A percentile compares a stretch with the other conserved stretches of the same genome.
Conservation (phyloP, 805 yeast species). For the Candida mattraensis region DNA sequence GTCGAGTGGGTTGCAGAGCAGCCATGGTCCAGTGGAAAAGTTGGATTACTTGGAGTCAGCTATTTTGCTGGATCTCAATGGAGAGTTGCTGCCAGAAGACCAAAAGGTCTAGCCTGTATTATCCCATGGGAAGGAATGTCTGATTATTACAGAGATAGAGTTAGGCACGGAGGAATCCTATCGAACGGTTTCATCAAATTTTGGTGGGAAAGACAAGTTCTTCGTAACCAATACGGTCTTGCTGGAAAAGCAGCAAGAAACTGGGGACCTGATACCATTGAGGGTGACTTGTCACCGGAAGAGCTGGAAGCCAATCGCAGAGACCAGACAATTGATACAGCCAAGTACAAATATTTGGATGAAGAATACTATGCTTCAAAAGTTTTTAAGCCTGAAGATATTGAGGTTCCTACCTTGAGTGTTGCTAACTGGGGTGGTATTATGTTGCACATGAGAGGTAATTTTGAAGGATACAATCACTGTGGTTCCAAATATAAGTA, state of each 20-base stretch:
- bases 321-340: conserved; percentile 13
- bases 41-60: conserved; percentile 10
- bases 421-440: conserved; percentile 16
- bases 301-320: conserved; percentile 9
- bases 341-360: conserved; percentile 10
- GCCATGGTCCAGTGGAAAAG: conserved; percentile 11
- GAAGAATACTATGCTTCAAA: conserved; percentile 11
- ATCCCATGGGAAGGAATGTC: conserved; percentile 15
- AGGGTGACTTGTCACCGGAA: conserved; percentile 8
- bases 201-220: conserved; percentile 14
- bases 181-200: conserved; percentile 11
- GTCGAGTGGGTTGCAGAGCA: conserved; percentile 12
- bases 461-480: conserved; percentile 10
- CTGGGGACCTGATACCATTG: conserved; percentile 11
- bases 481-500: conserved; percentile 8
- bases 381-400: conserved; percentile 8
- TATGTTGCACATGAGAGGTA: conserved; percentile 12
- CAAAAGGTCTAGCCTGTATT: conserved; percentile 9
- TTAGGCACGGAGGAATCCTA: conserved; percentile 12
- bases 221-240: conserved; percentile 10
- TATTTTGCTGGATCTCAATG: conserved; percentile 13
- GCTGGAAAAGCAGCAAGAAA: conserved; percentile 10
- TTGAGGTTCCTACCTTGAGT: conserved; percentile 12
- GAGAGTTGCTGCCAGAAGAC: conserved; percentile 13
- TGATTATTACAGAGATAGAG: conserved; percentile 12